phyloP scores from a whole-genome alignment of 2,329 filamentous ascomycete genomes.

The Plenodomus biglobosus region DNA sequence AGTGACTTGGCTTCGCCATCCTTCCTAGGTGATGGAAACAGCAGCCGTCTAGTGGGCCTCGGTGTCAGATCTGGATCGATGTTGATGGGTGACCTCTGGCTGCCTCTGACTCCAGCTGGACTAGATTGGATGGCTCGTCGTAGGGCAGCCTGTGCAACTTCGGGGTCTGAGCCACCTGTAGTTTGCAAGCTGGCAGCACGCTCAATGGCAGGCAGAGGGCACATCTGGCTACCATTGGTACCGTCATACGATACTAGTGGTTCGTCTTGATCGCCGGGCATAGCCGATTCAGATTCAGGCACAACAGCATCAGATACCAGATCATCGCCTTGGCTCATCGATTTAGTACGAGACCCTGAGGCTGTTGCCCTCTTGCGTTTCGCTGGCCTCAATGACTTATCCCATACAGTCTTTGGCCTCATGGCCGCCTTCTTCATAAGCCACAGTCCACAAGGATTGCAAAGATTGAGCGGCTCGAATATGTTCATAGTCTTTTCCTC shows the following conservation, averaged over 20 bases:
- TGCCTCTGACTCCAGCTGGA: slow-evolving; percentile 56
- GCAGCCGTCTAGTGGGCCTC: slow-evolving; percentile 66
- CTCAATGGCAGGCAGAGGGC: slow-evolving; percentile 9
- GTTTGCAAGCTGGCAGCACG: slow-evolving; percentile 15
- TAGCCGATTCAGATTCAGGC: slow-evolving; percentile 33
- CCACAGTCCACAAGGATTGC: slow-evolving; percentile 97
- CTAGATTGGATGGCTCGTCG: slow-evolving; percentile 63
- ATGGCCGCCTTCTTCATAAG: slow-evolving; percentile 84
- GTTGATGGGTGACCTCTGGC: slow-evolving; percentile 52
- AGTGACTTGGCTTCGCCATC: slow-evolving; percentile 64
- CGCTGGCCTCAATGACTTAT: slow-evolving; percentile 49
- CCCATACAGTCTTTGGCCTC: slow-evolving; percentile 82
- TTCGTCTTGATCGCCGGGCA: slow-evolving; percentile 16
- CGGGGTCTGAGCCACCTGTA: slow-evolving; percentile 9
- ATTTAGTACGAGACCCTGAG: slow-evolving; percentile 43
- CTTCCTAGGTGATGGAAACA: slow-evolving; percentile 77
- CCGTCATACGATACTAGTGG: slow-evolving; percentile 11
- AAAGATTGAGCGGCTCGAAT: slow-evolving; percentile 76
- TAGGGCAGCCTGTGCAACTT: slow-evolving; percentile 44
- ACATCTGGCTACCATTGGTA: slow-evolving; percentile 14
- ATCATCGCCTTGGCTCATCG: slow-evolving; percentile 51
- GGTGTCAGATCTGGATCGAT: slow-evolving; percentile 56
- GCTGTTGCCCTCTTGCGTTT: slow-evolving; percentile 36
- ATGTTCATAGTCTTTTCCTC: slow-evolving; percentile 61
- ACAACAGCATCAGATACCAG: slow-evolving; percentile 36